Evolutionary conservation across 352 stramenopile species (phyloP).

Genomic region (Globisporangium paroecandrum): DNA sequence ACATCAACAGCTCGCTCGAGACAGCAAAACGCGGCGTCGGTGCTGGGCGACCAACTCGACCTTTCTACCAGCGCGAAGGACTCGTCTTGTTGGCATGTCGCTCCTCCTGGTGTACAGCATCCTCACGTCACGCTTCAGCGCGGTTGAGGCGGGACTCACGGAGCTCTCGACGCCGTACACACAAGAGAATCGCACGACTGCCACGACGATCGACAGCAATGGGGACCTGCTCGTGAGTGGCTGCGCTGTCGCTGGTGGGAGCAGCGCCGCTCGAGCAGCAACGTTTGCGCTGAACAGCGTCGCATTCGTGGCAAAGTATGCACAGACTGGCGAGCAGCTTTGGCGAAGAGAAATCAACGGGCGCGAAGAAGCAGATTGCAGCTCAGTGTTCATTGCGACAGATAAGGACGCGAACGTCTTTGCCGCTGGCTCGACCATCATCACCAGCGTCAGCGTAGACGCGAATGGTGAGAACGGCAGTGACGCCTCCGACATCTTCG

Average conservation of each 20-base stretch:
- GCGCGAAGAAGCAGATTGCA: not conserved
- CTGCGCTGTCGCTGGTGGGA: not conserved
- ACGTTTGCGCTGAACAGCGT: not conserved
- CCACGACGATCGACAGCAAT: slow-evolving; percentile 1
- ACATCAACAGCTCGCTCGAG: not conserved
- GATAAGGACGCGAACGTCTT: slow-evolving; percentile 11
- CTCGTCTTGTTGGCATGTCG: not conserved
- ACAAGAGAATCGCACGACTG: not conserved
- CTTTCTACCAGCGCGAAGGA: not conserved
- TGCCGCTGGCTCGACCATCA: slow-evolving; percentile 1
- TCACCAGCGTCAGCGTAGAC: not conserved
- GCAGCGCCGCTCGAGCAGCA: not conserved
- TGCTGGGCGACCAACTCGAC: not conserved
- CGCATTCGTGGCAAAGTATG: slow-evolving; percentile 17
- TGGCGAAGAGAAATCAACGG: slow-evolving; percentile 2
- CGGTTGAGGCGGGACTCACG: slow-evolving; percentile 1
- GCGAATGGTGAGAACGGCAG: not conserved
- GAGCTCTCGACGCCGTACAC: slow-evolving; percentile 4
- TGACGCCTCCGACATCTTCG: slow-evolving; percentile 4
- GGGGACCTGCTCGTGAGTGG: slow-evolving; percentile 3
- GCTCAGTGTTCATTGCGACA: not conserved
- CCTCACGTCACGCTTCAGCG: not conserved
- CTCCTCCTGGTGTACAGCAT: not conserved
- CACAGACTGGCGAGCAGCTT: slow-evolving; percentile 10
- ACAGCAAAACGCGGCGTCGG: not conserved